These are phyloP conservation scores for Colletotrichum horii DNA, from an alignment of 2,329 filamentous ascomycete species.

Conservation along the genomic window DNA sequence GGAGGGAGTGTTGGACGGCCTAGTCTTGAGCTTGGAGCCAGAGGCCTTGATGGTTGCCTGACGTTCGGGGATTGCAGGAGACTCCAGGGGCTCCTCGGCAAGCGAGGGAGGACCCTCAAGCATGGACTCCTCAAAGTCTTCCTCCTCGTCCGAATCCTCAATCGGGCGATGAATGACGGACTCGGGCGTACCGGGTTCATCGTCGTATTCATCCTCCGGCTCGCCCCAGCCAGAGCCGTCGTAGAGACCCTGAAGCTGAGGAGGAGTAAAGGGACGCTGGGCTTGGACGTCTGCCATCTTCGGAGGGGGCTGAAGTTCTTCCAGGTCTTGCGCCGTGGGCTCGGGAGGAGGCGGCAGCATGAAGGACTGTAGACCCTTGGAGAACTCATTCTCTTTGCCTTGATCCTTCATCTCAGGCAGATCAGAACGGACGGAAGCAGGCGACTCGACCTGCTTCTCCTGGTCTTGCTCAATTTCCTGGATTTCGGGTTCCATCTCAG, in stretches of 20 bases:
- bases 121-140: slow-evolving; percentile 36
- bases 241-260: slow-evolving; percentile 64
- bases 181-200: slow-evolving; percentile 77
- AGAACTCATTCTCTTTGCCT: slow-evolving; percentile 41
- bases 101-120: slow-evolving; percentile 26
- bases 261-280: slow-evolving; percentile 53
- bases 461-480: background rate
- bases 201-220: slow-evolving; percentile 56
- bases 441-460: slow-evolving; percentile 21
- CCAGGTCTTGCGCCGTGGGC: slow-evolving; percentile 32
- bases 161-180: slow-evolving; percentile 87
- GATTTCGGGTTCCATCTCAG: background rate
- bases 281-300: slow-evolving; percentile 42
- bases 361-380: slow-evolving; percentile 49
- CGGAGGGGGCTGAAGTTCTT: slow-evolving; percentile 28
- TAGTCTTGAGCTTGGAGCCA: slow-evolving; percentile 85
- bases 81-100: slow-evolving; percentile 52
- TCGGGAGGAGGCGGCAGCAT: slow-evolving; percentile 50
- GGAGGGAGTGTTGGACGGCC: slow-evolving; percentile 84
- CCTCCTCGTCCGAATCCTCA: slow-evolving; percentile 34
- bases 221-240: slow-evolving; percentile 67
- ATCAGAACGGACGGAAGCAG: slow-evolving; percentile 34
- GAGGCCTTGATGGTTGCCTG: slow-evolving; percentile 89
- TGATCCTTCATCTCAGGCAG: slow-evolving; percentile 21
- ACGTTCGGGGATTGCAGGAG: slow-evolving; percentile 77